Evolutionary conservation across 78 protist genomes (phyloP).

Genomic region (Monocercomonoides exilis): DNA sequence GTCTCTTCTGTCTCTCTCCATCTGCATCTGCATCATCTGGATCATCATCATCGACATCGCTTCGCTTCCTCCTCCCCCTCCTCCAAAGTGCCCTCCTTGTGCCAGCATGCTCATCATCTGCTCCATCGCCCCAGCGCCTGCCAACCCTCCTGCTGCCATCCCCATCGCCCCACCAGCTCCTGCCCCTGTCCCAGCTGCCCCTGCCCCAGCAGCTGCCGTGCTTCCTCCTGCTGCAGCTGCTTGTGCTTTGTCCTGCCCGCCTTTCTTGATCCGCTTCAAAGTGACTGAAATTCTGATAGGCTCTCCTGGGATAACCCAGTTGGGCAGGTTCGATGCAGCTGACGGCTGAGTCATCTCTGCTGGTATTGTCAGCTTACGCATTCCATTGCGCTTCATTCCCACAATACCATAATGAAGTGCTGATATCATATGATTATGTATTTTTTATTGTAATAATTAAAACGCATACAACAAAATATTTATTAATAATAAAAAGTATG

Average conservation of each 20-base stretch:
- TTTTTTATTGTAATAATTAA: too few species aligned
- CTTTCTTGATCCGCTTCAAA: not conserved
- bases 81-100: not conserved
- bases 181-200: too few species aligned
- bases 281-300: not conserved
- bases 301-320: not conserved
- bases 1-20: not conserved
- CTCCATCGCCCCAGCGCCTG: not conserved
- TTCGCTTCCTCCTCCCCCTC: not conserved
- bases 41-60: not conserved
- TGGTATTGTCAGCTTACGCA: not conserved
- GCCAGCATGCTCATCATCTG: not conserved
- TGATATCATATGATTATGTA: too few species aligned
- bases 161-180: too few species aligned
- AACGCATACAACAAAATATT: too few species aligned
- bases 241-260: too few species aligned
- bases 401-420: not conserved
- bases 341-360: not conserved
- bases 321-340: not conserved
- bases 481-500: too few species aligned
- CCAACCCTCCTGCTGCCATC: too few species aligned
- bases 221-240: too few species aligned
- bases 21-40: not conserved
- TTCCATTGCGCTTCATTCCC: not conserved
- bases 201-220: too few species aligned